Evolutionary conservation across 2,329 filamentous ascomycete species (phyloP).

Genomic region (Penicillium glabrum): DNA sequence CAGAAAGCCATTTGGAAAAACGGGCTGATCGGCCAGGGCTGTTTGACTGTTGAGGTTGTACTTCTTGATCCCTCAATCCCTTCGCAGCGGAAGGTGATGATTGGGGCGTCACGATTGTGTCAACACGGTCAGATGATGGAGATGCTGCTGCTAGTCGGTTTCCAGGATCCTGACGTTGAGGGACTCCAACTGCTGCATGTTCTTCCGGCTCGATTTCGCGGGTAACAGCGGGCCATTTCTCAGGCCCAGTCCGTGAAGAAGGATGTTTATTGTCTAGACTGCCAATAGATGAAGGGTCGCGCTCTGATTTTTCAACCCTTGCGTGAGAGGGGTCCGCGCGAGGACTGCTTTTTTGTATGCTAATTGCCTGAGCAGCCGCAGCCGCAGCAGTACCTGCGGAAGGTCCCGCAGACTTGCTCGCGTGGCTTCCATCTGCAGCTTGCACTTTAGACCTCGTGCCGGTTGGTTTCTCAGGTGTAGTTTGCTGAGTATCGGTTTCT

Average conservation of each 20-base stretch:
- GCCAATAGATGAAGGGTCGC: background rate
- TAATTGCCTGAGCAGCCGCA: conserved; percentile 28
- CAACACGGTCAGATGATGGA: conserved; percentile 10
- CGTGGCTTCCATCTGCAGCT: conserved; percentile 24
- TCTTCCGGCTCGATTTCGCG: conserved; percentile 10
- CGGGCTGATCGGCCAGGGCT: conserved; percentile 56
- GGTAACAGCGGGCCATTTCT: conserved; percentile 12
- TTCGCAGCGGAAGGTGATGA: conserved; percentile 16
- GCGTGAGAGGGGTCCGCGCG: conserved; percentile 4
- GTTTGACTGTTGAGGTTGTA: conserved; percentile 36
- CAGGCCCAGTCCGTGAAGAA: conserved; percentile 12
- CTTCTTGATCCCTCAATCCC: conserved; percentile 19
- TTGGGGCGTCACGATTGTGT: conserved; percentile 22
- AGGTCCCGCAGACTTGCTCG: conserved; percentile 22
- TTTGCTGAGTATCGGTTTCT: conserved; percentile 23
- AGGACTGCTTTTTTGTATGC: conserved; percentile 14
- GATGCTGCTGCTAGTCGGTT: conserved; percentile 9
- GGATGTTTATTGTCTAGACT: conserved; percentile 5
- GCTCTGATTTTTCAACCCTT: conserved; percentile 6
- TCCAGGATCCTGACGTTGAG: background rate
- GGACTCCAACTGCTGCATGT: background rate
- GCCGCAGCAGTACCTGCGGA: conserved; percentile 31
- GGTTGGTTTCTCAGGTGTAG: conserved; percentile 21
- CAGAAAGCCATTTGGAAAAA: conserved; percentile 54
- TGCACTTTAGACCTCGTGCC: conserved; percentile 26